Evolutionary conservation across 148 eudicot genomes (phyloP).

Genomic region (Vaccinium vitisidaea): DNA sequence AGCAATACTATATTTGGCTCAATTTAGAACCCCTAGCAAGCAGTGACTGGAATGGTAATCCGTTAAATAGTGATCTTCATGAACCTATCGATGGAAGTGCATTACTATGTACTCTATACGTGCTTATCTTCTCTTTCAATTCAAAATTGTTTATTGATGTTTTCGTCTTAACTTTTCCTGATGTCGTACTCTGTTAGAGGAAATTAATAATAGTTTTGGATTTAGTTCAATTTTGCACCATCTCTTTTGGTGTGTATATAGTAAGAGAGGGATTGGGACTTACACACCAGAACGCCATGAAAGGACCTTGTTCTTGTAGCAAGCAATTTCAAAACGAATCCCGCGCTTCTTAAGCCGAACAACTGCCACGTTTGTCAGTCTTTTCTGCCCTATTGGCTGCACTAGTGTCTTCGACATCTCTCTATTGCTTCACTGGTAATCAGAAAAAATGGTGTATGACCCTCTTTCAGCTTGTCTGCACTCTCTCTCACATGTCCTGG

Average conservation of each 20-base stretch:
- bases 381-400: slow-evolving; percentile 93
- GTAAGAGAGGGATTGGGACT: slow-evolving; percentile 1
- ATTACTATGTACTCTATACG: too few species aligned
- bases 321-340: slow-evolving; percentile 88
- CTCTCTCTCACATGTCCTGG: neutral
- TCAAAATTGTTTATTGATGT: too few species aligned
- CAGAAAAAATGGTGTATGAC: neutral
- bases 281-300: slow-evolving; percentile 95
- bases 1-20: too few species aligned
- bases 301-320: slow-evolving; percentile 98
- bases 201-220: neutral
- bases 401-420: slow-evolving; percentile 77
- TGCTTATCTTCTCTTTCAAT: too few species aligned
- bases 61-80: too few species aligned
- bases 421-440: neutral
- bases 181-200: neutral
- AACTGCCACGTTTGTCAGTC: slow-evolving; percentile 91
- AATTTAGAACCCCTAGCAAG: too few species aligned
- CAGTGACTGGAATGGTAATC: too few species aligned
- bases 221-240: neutral
- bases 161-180: neutral
- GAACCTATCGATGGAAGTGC: too few species aligned
- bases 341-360: slow-evolving; percentile 92
- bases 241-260: neutral
- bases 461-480: neutral